Evolutionary conservation across 2,329 filamentous ascomycete species (phyloP), one percentile per base, ranked within the genome.

Genomic region (Pseudogymnoascus sp.): DNA sequence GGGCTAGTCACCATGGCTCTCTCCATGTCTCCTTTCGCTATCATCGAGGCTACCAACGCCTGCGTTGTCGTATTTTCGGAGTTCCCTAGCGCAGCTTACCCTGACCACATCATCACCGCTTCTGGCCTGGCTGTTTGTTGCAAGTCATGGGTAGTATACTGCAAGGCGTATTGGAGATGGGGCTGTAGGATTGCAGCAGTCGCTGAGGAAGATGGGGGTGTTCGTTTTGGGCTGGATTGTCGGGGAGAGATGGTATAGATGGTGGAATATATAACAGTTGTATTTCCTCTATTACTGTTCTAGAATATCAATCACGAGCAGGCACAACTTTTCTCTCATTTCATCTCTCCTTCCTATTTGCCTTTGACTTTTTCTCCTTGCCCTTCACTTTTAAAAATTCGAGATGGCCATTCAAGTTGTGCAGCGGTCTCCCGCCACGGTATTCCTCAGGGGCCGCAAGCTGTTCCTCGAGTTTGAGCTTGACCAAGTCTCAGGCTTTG

Each of bases 381-480:
- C 26, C 26, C 33, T 33, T 50, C n/a, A 54, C 26, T 31, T 54
- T 17, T 11, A 33, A n/a, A 8, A 54, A 17, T 33, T 24, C 26
- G 26, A 54, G 26, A 54, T 54, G 44, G 44, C 44, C 15, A 54
- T 54, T 17, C 26, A 54, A 54, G 44, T 54, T 54, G 44, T 54
- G 26, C 44, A 54, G 26, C 26, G 44, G 17, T 54, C 44, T 31
- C 44, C 44, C 15, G 44, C 44, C 44, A 54, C 44, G n/a, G 44
- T 54, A 17, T 54, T 31, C n/a, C 44, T 54, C n/a, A 54, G 26
- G 44, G 26, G 26, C 44, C 44, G n/a, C 44, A 54, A 54, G 9
- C 44, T 54, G 6, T 54, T 54, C 44, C n/a, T 54, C 33, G 44
- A 54, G 26, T 54, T 54, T 5, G 44, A 54, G 44, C 44, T 54